Percentiles rank a stretch among this genome's conserved stretches.
phyloP scores from a whole-genome alignment of 345 rosid species.

The Aethionema arabicum region DNA sequence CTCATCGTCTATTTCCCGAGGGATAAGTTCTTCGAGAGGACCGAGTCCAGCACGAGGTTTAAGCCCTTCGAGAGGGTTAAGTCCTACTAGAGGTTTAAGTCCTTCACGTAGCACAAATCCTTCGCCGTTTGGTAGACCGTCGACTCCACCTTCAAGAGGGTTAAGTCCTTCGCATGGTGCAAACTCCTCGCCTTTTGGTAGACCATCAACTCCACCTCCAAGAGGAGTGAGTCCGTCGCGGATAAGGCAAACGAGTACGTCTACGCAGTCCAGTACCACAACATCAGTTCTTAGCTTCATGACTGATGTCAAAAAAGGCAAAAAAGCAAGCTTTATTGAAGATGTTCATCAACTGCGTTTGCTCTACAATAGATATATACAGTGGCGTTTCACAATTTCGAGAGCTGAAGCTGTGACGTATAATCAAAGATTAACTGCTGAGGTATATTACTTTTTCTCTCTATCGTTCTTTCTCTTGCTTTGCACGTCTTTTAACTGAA shows the following conservation, averaged over 20 bases:
- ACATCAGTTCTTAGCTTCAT: constrained; percentile 88
- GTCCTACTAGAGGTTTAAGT: constrained; percentile 72
- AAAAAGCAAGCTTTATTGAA: constrained; percentile 65
- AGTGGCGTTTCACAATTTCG: constrained; percentile 93
- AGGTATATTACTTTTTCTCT: constrained; percentile 49
- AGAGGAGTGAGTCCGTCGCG: constrained; percentile 83
- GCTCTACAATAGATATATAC: constrained; percentile 77
- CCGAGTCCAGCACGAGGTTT: constrained; percentile 51
- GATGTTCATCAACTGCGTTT: constrained; percentile 90
- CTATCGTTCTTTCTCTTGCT: constrained; percentile 1
- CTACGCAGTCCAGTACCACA: constrained; percentile 56
- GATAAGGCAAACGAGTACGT: constrained; percentile 54
- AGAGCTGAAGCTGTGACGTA: constrained; percentile 65
- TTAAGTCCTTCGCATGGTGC: constrained; percentile 50
- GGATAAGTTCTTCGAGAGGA: constrained; percentile 47
- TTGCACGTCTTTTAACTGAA: background rate
- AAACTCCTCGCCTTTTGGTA: constrained; percentile 37
- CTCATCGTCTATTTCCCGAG: constrained; percentile 48
- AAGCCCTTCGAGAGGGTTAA: constrained; percentile 67
- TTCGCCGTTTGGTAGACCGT: constrained; percentile 46
- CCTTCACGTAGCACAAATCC: constrained; percentile 67
- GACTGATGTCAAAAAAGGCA: constrained; percentile 76
- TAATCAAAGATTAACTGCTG: constrained; percentile 64
- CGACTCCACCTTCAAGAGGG: constrained; percentile 56
- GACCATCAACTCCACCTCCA: constrained; percentile 74